Evolutionary conservation across 2,329 filamentous ascomycete genomes (phyloP), one percentile per base, ranked within the genome.

Genomic region (Alternaria triticina): DNA sequence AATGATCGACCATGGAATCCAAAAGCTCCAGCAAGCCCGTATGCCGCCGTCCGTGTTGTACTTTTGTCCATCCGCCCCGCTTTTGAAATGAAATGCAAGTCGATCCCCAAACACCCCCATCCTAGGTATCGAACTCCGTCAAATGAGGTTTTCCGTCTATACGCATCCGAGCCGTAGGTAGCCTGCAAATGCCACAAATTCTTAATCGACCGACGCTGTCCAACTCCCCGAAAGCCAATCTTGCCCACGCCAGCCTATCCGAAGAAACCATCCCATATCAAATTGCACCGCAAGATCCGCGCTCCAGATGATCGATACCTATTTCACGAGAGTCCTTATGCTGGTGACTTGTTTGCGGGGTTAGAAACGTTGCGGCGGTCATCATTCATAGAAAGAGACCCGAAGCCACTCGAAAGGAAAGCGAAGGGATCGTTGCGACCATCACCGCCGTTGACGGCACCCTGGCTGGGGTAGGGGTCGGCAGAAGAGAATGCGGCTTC

Each of bases 401-500:
- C 87, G 62, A 96, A 92, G 46, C 90, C 90, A 28, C 87, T 86
- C 28, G 90, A 91, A 55, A 96, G 86, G 83, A 95, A 95, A 15
- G 91, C 90, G 79, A 95, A 94, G 11, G 92, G 91, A 72, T 94
- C 92, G 70, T 85, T 90, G 75, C 92, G 90, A 59, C 83, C 84
- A 71, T 89, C 66, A 80, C 83, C 77, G 74, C 90, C 91, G 82
- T 92, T 93, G 27, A 78, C 75, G 28, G 90, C 89, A 44, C 91
- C 92, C 64, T 90, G 90, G 47, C 91, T 92, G 15, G 90, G 90
- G 59, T 92, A 92, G 71, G 96, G 95, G 72, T 90, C 90, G 43
- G 93, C 94, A 44, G 92, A 92, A 77, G 93, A 92, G 85, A 99
- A 99, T 25, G 96, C 95, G 64, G 94, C 94, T 83, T 98, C 95